A percentile compares a stretch with the other conserved stretches of the same genome.
Evolutionary conservation across 495 filamentous ascomycete species (phyloP).

Genomic region (Pyrenopolyporus hunteri): DNA sequence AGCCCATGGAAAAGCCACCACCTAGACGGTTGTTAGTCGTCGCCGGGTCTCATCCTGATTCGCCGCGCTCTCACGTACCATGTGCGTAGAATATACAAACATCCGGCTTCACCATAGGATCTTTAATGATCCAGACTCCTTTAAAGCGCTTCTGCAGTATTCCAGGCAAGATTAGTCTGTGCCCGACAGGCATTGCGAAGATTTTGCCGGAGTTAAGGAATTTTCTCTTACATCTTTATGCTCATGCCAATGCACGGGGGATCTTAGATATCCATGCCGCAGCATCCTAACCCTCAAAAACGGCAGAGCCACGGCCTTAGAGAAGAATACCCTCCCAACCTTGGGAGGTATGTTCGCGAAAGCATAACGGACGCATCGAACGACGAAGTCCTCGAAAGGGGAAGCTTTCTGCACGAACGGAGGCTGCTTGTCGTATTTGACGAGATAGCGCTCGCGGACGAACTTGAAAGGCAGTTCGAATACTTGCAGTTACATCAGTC

Average conservation of each 20-base stretch:
- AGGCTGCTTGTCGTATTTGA: slow-evolving; percentile 48
- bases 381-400: slow-evolving; percentile 73
- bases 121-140: slow-evolving; percentile 66
- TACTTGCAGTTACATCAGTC: slow-evolving; percentile 48
- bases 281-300: slow-evolving; percentile 76
- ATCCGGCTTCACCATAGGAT: slow-evolving; percentile 63
- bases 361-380: slow-evolving; percentile 76
- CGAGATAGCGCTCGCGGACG: slow-evolving; percentile 62
- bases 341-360: slow-evolving; percentile 70
- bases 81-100: slow-evolving; percentile 76
- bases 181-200: neutral
- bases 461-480: slow-evolving; percentile 62
- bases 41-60: neutral
- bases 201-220: neutral
- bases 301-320: slow-evolving; percentile 70
- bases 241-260: slow-evolving; percentile 68
- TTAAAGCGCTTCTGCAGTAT: slow-evolving; percentile 46
- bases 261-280: slow-evolving; percentile 66
- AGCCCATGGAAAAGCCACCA: slow-evolving; percentile 80
- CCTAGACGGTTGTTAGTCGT: slow-evolving; percentile 48
- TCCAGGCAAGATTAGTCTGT: slow-evolving; percentile 6
- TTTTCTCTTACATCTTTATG: slow-evolving; percentile 52
- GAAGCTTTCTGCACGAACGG: slow-evolving; percentile 70
- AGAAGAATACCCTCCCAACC: slow-evolving; percentile 76
- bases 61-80: slow-evolving; percentile 51